Conservation (phyloP, 176 grass and related monocot genomes). For the Eragrostis curvula region DNA sequence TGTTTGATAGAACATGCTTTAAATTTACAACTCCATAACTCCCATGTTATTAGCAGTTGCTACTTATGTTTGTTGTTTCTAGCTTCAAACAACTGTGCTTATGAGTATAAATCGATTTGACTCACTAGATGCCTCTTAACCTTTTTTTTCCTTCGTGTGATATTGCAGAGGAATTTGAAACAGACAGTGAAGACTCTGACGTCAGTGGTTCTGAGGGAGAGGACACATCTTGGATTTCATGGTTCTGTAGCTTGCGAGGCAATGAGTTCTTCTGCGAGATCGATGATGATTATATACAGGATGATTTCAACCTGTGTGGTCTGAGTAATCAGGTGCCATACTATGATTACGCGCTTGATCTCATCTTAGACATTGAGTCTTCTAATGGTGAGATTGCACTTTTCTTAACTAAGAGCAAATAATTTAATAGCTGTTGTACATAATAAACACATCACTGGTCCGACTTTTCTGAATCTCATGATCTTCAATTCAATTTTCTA, state of each 20-base stretch:
- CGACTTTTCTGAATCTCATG: conserved; percentile 6
- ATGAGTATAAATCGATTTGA: conserved; percentile 7
- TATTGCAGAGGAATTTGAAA: conserved; percentile 74
- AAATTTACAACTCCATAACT: conserved; percentile 3
- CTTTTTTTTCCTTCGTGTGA: conserved; percentile 15
- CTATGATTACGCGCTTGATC: conserved; percentile 96
- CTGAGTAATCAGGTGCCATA: conserved; percentile 94
- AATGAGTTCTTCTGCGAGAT: conserved; percentile 99
- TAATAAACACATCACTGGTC: neutral
- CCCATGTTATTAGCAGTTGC: neutral
- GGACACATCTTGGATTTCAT: conserved; percentile 96
- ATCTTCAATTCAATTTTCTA: neutral
- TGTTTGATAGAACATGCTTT: conserved; percentile 20
- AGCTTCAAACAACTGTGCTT: neutral
- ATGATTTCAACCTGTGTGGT: conserved; percentile 98
- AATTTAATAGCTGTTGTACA: neutral
- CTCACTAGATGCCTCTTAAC: neutral
- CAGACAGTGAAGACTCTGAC: conserved; percentile 90
- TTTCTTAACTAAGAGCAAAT: conserved; percentile 11
- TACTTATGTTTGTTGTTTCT: conserved; percentile 13
- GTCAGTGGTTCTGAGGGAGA: conserved; percentile 91
- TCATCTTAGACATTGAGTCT: conserved; percentile 95
- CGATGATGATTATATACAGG: conserved; percentile 96
- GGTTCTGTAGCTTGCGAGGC: conserved; percentile 91
- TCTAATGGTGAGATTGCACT: conserved; percentile 80